Evolutionary conservation across 257 asterid genomes (phyloP), one percentile per base, ranked within the genome.

Genomic region (Craterostigma plantagineum): DNA sequence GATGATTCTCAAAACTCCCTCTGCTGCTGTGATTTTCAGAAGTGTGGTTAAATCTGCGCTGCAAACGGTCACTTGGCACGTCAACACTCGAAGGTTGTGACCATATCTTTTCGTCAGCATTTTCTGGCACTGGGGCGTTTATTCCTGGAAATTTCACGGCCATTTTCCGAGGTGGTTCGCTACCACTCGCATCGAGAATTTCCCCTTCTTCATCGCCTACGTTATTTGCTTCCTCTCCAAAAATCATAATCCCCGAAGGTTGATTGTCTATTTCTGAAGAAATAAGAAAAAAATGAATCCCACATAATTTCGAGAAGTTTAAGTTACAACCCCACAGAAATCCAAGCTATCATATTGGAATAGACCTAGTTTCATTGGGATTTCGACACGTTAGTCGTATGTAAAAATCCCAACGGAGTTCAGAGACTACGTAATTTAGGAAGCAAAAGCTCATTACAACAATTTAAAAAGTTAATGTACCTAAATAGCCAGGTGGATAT

Each of bases 161-260:
- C 95, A 34, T 79, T 52, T 61, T 77, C 59, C 40, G 62, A 16
- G 72, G 52, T 33, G 74, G 73, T 35, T 62, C 71, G 3, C 39
- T 14, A 27, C n/a, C 18, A 53, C 60, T 50, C 18, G 45, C 55
- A 40, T 61, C 86, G 11, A 65, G 77, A 55, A 83, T 73, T 56
- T 79, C 92, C 35, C 87, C 94, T 59, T 79, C 91, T 63, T 72
- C 86, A 11, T 56, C 45, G 45, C 72, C 92, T 48, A 62, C 79
- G 55, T 54, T 55, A 9, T 0, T 45, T 59, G 46, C 52, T 50
- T 75, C 94, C 14, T 71, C 92, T 16, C 76, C 91, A 63, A 79
- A 90, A 43, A 90, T 90, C 34, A 91, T 90, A 48, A 90, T 80
- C 37, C 99, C 99, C 7, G 99, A 90, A 43, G 99, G 94, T 60